phyloP scores from a whole-genome alignment of 163 green algal species.

The Chlamydomonas reinhardtii region DNA sequence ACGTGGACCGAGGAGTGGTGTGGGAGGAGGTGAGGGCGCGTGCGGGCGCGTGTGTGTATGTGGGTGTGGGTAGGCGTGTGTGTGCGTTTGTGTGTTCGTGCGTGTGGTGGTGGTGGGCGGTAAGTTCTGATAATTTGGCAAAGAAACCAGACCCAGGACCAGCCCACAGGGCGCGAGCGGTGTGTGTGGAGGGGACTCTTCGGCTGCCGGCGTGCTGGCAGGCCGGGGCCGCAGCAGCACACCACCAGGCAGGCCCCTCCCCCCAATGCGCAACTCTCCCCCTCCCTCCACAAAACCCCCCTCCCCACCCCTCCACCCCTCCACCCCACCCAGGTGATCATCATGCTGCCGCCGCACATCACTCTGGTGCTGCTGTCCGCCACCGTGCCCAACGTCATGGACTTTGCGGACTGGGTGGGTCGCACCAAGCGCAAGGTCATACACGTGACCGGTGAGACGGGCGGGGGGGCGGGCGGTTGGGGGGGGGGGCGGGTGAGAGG shows the following conservation, averaged over 20 bases:
- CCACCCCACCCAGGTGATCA: conserved; percentile 85
- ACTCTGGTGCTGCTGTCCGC: conserved; percentile 92
- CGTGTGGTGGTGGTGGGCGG: too few species aligned
- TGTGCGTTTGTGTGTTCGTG: too few species aligned
- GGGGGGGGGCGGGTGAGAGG: neutral
- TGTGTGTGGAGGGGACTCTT: too few species aligned
- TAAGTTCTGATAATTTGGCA: too few species aligned
- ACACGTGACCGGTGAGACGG: conserved; percentile 81
- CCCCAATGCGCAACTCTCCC: too few species aligned
- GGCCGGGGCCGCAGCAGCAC: too few species aligned
- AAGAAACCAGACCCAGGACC: too few species aligned
- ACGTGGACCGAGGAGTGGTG: conserved; percentile 94
- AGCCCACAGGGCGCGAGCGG: too few species aligned
- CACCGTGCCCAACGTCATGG: conserved; percentile 96
- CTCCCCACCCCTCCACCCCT: neutral
- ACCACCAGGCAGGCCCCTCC: too few species aligned
- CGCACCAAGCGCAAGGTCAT: conserved; percentile 92
- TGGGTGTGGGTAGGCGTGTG: too few species aligned
- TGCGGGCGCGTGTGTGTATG: neutral
- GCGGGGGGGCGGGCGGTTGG: too few species aligned
- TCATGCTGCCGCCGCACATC: conserved; percentile 95
- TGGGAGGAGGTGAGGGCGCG: conserved; percentile 89
- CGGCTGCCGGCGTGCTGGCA: too few species aligned
- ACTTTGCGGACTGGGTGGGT: conserved; percentile 98
- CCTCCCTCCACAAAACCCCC: neutral